Conservation (phyloP, 139 green algal genomes). For the Chlorella ohadii region DNA sequence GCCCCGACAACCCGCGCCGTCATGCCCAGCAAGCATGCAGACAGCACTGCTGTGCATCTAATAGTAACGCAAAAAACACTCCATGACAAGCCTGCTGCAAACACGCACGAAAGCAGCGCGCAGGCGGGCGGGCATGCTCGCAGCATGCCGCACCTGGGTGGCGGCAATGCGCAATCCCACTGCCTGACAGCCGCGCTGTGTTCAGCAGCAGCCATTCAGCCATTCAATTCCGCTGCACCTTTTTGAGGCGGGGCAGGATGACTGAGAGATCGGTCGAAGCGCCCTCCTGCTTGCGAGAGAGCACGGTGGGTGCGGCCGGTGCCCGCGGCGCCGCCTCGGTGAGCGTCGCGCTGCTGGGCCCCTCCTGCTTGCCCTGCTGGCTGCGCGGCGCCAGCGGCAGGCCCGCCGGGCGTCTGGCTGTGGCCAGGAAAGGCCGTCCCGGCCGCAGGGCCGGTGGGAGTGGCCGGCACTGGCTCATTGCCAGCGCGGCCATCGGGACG, state of each 20-base stretch:
- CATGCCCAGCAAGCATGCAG: no score
- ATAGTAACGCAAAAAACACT: no score
- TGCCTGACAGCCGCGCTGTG: background rate
- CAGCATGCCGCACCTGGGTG: background rate
- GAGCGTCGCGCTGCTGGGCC: background rate
- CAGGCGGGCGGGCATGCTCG: background rate
- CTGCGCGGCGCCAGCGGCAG: no score
- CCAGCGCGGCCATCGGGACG: background rate
- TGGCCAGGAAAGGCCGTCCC: no score
- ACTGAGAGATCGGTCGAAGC: conserved; percentile 76
- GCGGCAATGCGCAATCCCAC: background rate
- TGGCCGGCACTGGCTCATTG: no score
- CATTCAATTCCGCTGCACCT: conserved; percentile 25
- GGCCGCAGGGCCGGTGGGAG: no score
- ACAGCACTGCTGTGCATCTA: no score
- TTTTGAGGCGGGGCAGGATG: conserved; percentile 70
- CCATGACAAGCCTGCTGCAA: no score
- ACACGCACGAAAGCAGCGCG: no score
- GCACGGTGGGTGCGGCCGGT: background rate
- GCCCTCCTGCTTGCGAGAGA: conserved; percentile 59
- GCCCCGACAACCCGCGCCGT: no score
- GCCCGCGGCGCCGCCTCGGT: background rate
- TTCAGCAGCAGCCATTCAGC: background rate
- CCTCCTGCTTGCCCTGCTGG: background rate
- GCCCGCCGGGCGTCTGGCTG: no score